These are phyloP conservation scores for Sphaceloma murrayae DNA, from an alignment of 2,329 filamentous ascomycete species.

Conservation along the genomic window DNA sequence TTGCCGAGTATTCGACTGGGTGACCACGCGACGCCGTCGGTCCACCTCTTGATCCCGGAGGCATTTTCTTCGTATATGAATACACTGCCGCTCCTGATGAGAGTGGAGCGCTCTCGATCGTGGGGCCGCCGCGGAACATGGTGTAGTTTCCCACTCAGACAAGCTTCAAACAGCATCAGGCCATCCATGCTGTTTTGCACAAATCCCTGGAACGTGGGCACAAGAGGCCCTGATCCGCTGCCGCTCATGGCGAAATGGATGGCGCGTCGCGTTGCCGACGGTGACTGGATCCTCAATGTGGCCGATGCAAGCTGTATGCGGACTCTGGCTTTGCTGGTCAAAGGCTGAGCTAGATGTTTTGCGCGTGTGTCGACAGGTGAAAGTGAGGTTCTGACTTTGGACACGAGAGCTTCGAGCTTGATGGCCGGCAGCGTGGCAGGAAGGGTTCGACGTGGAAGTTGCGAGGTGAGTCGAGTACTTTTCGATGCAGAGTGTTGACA, in stretches of 20 bases:
- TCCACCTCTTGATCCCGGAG: constrained; percentile 90
- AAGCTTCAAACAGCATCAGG: constrained; percentile 70
- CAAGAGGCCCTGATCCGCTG: constrained; percentile 29
- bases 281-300: too few species aligned
- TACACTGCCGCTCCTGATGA: constrained; percentile 75
- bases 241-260: constrained; percentile 28
- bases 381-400: too few species aligned
- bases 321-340: background rate
- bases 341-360: background rate
- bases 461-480: background rate
- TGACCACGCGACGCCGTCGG: constrained; percentile 83
- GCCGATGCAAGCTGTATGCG: too few species aligned
- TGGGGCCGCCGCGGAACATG: constrained; percentile 79
- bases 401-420: too few species aligned
- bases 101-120: constrained; percentile 65
- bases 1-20: constrained; percentile 78
- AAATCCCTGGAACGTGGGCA: constrained; percentile 33
- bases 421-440: too few species aligned
- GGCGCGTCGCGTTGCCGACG: too few species aligned
- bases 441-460: too few species aligned
- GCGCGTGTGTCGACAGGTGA: too few species aligned
- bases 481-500: background rate
- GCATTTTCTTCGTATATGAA: constrained; percentile 90
- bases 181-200: constrained; percentile 50
- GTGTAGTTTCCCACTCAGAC: constrained; percentile 57